A percentile compares a stretch with the other conserved stretches of the same genome.
Conservation (phyloP, 805 yeast genomes). For the Priceomyces carsonii region DNA sequence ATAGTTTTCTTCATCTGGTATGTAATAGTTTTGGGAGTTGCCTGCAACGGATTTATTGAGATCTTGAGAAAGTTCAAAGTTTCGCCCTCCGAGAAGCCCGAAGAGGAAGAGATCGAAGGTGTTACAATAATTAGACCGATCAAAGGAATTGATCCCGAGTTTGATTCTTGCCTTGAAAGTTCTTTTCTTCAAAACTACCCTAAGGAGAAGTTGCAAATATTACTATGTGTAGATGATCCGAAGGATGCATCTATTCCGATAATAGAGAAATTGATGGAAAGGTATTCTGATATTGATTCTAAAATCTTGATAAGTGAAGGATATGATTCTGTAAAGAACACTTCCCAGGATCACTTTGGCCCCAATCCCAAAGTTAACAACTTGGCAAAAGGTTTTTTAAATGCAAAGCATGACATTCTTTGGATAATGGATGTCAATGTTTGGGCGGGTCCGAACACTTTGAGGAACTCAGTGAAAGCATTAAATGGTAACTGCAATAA, state of each 20-base stretch:
- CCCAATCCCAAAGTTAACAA: constrained; percentile 91
- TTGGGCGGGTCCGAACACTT: constrained; percentile 67
- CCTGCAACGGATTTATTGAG: constrained; percentile 41
- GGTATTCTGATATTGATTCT: constrained; percentile 60
- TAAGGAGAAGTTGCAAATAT: constrained; percentile 54
- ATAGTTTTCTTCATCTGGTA: constrained; percentile 38
- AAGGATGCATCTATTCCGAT: constrained; percentile 66
- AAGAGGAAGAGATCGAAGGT: constrained; percentile 24
- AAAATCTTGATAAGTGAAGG: constrained; percentile 47
- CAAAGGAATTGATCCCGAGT: constrained; percentile 80
- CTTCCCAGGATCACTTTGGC: constrained; percentile 54
- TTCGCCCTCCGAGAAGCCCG: constrained; percentile 10
- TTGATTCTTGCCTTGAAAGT: constrained; percentile 64
- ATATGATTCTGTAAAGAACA: constrained; percentile 12
- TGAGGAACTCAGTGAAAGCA: constrained; percentile 62
- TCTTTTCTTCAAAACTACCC: constrained; percentile 74
- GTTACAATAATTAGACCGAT: constrained; percentile 82
- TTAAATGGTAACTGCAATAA: constrained; percentile 52
- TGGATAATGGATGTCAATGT: constrained; percentile 90
- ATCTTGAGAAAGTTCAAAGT: constrained; percentile 30
- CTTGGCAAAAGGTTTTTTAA: constrained; percentile 73
- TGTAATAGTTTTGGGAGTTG: constrained; percentile 33
- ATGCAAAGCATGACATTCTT: constrained; percentile 68
- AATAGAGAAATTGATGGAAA: constrained; percentile 47
- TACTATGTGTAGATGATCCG: constrained; percentile 71